A percentile compares a stretch with the other conserved stretches of the same genome.
phyloP scores from a whole-genome alignment of 1,284 basidiomycete species.

The Wallemia hederae region DNA sequence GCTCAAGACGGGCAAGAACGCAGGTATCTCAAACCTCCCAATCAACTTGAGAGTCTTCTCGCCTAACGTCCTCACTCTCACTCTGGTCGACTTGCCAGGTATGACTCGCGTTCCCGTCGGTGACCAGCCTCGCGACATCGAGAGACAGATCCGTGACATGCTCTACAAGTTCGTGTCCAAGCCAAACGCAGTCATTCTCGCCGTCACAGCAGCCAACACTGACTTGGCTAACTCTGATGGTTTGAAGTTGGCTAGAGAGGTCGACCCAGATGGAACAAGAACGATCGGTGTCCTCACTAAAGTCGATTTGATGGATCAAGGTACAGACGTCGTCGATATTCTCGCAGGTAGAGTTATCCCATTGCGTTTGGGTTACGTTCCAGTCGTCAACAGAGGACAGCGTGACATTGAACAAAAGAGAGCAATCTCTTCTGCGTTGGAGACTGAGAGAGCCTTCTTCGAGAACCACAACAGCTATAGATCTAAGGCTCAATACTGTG shows the following conservation, averaged over 20 bases:
- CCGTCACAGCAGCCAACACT: conserved; percentile 82
- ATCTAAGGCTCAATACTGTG: conserved; percentile 79
- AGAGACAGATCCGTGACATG: conserved; percentile 94
- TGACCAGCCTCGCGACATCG: conserved; percentile 90
- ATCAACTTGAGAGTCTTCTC: conserved; percentile 94
- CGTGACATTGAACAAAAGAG: conserved; percentile 77
- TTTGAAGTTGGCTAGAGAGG: conserved; percentile 78
- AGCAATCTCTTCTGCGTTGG: conserved; percentile 53
- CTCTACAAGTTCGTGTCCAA: conserved; percentile 81
- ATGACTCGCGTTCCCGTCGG: conserved; percentile 72
- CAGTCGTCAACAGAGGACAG: conserved; percentile 88
- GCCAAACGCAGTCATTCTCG: conserved; percentile 52
- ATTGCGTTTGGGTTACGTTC: conserved; percentile 79
- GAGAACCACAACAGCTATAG: conserved; percentile 78
- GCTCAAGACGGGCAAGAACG: conserved; percentile 89
- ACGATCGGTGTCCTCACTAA: conserved; percentile 96
- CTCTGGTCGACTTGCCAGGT: conserved; percentile 86
- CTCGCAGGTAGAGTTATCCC: conserved; percentile 85
- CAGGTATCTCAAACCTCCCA: conserved; percentile 78
- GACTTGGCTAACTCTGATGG: conserved; percentile 98
- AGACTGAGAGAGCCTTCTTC: conserved; percentile 72
- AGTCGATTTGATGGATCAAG: conserved; percentile 87
- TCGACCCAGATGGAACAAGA: conserved; percentile 75
- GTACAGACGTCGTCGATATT: conserved; percentile 94
- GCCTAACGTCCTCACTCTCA: conserved; percentile 83